Conservation (phyloP, 495 filamentous ascomycete species). For the Podospora australis region DNA sequence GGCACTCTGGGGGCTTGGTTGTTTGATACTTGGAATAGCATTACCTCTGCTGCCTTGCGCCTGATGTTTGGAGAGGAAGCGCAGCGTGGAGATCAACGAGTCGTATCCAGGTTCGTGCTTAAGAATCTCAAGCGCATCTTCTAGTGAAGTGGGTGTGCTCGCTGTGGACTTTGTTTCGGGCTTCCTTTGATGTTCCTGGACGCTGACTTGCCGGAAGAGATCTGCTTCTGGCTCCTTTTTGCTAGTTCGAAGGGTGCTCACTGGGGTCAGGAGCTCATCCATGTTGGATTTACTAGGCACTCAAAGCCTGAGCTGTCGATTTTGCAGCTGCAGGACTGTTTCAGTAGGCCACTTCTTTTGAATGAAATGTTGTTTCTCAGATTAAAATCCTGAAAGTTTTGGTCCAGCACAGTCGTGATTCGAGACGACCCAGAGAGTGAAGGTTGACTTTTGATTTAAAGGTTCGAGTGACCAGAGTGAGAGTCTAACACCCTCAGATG, state of each 20-base stretch:
- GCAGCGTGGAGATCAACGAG: slow-evolving; percentile 46
- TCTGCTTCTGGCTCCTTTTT: slow-evolving; percentile 3
- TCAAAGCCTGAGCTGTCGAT: not conserved
- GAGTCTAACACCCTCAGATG: too few species aligned
- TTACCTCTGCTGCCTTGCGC: slow-evolving; percentile 13
- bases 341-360: too few species aligned
- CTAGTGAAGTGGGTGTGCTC: slow-evolving; percentile 32
- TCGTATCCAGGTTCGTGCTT: slow-evolving; percentile 57
- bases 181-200: slow-evolving; percentile 12
- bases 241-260: slow-evolving; percentile 28
- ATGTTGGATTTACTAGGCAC: slow-evolving; percentile 22
- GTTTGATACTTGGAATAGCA: slow-evolving; percentile 50
- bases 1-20: slow-evolving; percentile 57
- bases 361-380: too few species aligned
- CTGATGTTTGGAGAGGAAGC: slow-evolving; percentile 43
- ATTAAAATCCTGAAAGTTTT: too few species aligned
- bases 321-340: too few species aligned
- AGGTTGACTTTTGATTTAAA: too few species aligned
- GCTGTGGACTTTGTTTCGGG: slow-evolving; percentile 13
- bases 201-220: slow-evolving; percentile 14
- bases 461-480: too few species aligned
- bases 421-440: too few species aligned
- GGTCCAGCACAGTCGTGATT: too few species aligned
- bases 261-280: slow-evolving; percentile 45
- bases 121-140: slow-evolving; percentile 58